Base-by-base conservation (phyloP, 345 rosid species). In the Brassica juncea region DNA sequence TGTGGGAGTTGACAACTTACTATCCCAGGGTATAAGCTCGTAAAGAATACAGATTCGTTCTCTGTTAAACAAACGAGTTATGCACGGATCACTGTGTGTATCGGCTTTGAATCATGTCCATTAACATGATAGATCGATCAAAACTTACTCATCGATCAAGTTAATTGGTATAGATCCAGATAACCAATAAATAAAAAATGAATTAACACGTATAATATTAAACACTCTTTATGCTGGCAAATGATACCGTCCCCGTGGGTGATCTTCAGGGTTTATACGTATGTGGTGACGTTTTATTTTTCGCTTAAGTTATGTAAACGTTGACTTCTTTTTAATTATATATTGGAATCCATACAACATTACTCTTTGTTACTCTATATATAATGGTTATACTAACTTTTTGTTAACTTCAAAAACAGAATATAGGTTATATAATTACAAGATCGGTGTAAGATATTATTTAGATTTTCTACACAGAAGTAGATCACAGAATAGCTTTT, bases 271-370 rank as follows among this genome's bases (percentile, higher is more conserved):
- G 59, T 19, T 52, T 57, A 4, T 34, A 79, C 77, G 77, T 79
- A 79, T 30, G 82, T 31, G 63, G 39, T 79, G 82, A 72, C 77
- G 73, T 66, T 66, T 78, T 77, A 1, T 8, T 27, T 30, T 3
- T 64, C 25, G 11, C 65, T 42, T 34, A 47, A 21, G 70, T n/a
- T 49, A 62, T 70, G 69, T 70, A 47, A 31, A 62, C 63, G 64
- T 52, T 77, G 75, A 77, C 63, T 69, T 77, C 8, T 77, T 2
- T 66, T 23, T 66, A 55, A 9, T 66, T 75, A 6, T 23, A 49
- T 64, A 64, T 4, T 21, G 12, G 23, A 73, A 12, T 64, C 5
- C 11, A 19, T 28, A 28, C 59, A 62, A 9, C 12, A 5, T 54
- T 19, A 8, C n/a, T n/a, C 37, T 49, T 42, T 42, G 5, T 69